These are phyloP conservation scores for Globisporangium uncinulatum DNA, from an alignment of 352 stramenopile species.

Conservation along the genomic window DNA sequence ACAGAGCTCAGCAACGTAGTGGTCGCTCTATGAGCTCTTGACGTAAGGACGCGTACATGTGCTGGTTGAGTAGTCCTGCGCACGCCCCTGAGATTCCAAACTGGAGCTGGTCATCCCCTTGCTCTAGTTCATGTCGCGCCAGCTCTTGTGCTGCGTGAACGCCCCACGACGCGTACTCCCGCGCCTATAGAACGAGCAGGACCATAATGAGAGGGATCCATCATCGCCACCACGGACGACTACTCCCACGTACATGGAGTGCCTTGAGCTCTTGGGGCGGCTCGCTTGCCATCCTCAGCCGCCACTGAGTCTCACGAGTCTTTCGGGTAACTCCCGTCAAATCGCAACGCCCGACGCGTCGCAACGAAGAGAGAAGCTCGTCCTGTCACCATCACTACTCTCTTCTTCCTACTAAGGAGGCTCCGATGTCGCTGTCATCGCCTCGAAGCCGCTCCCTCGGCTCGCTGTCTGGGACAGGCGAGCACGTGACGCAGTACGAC, in stretches of 20 bases:
- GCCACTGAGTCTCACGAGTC: neutral
- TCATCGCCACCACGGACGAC: neutral
- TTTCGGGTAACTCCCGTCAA: too few relatives aligned
- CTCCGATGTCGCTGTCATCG: neutral
- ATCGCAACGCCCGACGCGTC: neutral
- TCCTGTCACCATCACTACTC: too few relatives aligned
- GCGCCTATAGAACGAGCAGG: constrained; percentile 16
- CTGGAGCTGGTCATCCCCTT: constrained; percentile 8
- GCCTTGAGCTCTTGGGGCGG: constrained; percentile 13
- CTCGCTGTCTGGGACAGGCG: neutral
- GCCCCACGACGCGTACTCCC: constrained; percentile 38
- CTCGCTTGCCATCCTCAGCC: constrained; percentile 1
- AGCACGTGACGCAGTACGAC: constrained; percentile 24
- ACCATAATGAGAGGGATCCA: neutral
- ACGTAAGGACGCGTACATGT: constrained; percentile 30
- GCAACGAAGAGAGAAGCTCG: neutral
- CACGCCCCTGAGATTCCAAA: constrained; percentile 19
- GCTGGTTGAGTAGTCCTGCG: constrained; percentile 29
- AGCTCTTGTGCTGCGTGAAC: constrained; percentile 28
- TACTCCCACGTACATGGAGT: constrained; percentile 7
- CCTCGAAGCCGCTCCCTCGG: neutral
- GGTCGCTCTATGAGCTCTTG: too few relatives aligned
- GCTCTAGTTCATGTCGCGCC: constrained; percentile 18
- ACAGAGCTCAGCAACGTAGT: neutral
- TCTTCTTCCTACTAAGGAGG: neutral